A percentile compares a stretch with the other conserved stretches of the same genome.
These are phyloP conservation scores for Penicillium atrosanguineum DNA, from an alignment of 495 filamentous ascomycete species.

Conservation along the genomic window DNA sequence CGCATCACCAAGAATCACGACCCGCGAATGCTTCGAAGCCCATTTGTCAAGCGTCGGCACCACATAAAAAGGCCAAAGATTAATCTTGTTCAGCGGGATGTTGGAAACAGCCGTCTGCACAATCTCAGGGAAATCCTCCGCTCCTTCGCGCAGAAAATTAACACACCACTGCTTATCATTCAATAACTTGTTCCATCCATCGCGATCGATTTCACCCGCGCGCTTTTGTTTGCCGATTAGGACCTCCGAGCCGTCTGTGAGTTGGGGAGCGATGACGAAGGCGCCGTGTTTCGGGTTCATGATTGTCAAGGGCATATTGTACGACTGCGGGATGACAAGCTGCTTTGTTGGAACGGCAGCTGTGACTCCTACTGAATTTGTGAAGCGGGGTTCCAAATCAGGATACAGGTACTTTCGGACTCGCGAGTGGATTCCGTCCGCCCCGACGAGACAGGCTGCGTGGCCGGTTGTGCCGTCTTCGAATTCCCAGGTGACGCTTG, in stretches of 20 bases:
- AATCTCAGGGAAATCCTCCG: slow-evolving; percentile 31
- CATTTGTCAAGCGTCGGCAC: slow-evolving; percentile 39
- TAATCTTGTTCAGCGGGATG: slow-evolving; percentile 25
- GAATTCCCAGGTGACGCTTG: slow-evolving; percentile 40
- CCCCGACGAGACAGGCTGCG: slow-evolving; percentile 41
- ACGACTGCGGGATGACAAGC: slow-evolving; percentile 24
- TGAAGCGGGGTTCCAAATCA: slow-evolving; percentile 26
- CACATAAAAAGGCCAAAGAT: slow-evolving; percentile 43
- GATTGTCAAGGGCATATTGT: slow-evolving; percentile 41
- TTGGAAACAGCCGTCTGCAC: slow-evolving; percentile 33
- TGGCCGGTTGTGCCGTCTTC: slow-evolving; percentile 32
- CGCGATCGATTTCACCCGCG: slow-evolving; percentile 28
- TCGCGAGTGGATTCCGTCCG: slow-evolving; percentile 50
- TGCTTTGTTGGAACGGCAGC: slow-evolving; percentile 25
- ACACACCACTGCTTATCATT: slow-evolving; percentile 35
- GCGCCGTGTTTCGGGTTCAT: slow-evolving; percentile 36
- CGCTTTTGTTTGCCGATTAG: slow-evolving; percentile 41
- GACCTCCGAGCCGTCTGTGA: slow-evolving; percentile 41
- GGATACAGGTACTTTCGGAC: slow-evolving; percentile 40
- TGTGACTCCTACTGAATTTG: slow-evolving; percentile 26
- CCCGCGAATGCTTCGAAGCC: slow-evolving; percentile 28
- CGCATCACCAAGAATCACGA: slow-evolving; percentile 46
- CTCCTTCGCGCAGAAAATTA: slow-evolving; percentile 27
- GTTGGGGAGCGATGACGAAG: slow-evolving; percentile 48
- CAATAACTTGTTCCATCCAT: slow-evolving; percentile 33